These are phyloP conservation scores for Botrytis medusae DNA, from an alignment of 2,329 filamentous ascomycete species.

Conservation along the genomic window DNA sequence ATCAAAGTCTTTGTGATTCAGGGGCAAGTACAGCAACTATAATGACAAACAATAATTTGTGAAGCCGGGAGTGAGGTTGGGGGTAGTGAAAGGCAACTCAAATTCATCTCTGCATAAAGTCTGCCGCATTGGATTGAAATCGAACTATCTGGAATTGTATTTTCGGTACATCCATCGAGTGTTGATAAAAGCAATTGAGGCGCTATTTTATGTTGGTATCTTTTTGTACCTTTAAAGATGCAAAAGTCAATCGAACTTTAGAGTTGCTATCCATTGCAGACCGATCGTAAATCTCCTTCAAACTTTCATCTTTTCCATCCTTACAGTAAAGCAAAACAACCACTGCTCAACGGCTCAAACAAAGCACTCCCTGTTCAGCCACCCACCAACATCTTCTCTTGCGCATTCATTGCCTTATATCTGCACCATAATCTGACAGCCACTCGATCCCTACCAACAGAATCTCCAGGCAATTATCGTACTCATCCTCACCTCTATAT, in stretches of 20 bases:
- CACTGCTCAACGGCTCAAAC: neutral
- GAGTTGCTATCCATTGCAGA: neutral
- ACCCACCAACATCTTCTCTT: neutral
- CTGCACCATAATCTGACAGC: neutral
- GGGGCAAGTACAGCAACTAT: neutral
- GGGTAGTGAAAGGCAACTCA: neutral
- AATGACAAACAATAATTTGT: neutral
- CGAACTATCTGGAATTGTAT: no score
- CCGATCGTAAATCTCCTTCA: neutral
- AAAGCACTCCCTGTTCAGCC: neutral
- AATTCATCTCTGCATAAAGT: neutral
- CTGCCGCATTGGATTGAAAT: neutral
- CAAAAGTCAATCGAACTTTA: neutral
- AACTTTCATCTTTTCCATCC: neutral
- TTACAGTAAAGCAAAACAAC: neutral
- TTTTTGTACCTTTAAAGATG: neutral
- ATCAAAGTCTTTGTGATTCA: neutral
- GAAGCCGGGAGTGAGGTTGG: neutral
- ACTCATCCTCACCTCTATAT: neutral
- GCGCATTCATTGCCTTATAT: neutral
- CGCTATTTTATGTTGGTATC: no score
- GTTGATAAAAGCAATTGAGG: neutral
- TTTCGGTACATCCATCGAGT: neutral
- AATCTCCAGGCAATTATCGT: neutral
- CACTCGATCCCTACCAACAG: neutral